Conservation (phyloP, 129 eudicot genomes). For the Escallonia rubra region DNA sequence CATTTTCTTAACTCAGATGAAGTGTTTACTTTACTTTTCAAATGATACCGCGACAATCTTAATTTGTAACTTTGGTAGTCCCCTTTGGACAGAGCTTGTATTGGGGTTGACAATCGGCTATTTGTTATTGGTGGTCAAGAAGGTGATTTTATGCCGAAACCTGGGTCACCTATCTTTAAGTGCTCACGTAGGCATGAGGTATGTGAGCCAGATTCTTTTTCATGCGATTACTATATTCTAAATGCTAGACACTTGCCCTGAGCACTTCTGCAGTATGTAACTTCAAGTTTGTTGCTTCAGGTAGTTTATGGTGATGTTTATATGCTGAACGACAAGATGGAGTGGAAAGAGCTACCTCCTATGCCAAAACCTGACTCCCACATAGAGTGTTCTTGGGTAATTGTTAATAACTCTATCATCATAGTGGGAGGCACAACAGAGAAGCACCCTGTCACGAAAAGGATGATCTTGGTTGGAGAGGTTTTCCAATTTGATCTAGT, state of each 20-base stretch:
- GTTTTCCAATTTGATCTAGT: slow-evolving; percentile 50
- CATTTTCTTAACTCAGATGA: too few species aligned
- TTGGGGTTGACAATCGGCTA: slow-evolving; percentile 45
- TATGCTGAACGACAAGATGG: slow-evolving; percentile 61
- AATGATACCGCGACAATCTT: too few species aligned
- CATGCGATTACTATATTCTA: background rate
- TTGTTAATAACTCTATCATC: slow-evolving; percentile 58
- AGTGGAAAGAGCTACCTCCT: slow-evolving; percentile 56
- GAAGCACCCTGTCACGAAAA: slow-evolving; percentile 64
- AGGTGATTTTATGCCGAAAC: slow-evolving; percentile 87
- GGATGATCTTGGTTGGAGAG: slow-evolving; percentile 83
- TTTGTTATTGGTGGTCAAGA: slow-evolving; percentile 89
- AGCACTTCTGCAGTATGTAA: background rate
- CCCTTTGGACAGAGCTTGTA: slow-evolving; percentile 55
- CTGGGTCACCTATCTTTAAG: slow-evolving; percentile 79
- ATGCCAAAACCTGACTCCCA: slow-evolving; percentile 88
- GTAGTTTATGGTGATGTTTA: slow-evolving; percentile 72
- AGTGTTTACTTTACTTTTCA: too few species aligned
- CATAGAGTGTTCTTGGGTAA: slow-evolving; percentile 66
- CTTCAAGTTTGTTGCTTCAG: slow-evolving; percentile 23
- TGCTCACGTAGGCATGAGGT: slow-evolving; percentile 90
- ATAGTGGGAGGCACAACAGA: slow-evolving; percentile 78
- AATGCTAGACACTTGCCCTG: background rate
- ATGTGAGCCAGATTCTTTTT: background rate
- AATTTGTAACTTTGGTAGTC: too few species aligned